Evolutionary conservation across 306 rosid species (phyloP).

Genomic region (Dalbergia cochinchinensis): DNA sequence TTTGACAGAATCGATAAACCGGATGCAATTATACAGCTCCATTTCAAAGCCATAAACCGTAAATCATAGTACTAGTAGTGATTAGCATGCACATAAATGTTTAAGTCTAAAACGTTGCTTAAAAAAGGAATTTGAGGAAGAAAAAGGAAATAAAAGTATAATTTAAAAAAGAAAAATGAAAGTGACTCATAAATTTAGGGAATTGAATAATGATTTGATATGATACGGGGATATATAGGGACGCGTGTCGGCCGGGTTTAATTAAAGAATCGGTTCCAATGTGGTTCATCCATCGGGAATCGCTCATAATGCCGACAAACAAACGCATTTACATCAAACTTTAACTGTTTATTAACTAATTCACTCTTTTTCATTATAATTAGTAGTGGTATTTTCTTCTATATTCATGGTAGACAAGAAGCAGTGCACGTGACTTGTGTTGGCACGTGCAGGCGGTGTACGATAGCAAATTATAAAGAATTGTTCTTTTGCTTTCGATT

Average conservation of each 20-base stretch:
- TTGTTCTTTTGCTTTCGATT: not conserved
- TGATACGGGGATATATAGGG: constrained; percentile 31
- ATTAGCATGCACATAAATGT: not conserved
- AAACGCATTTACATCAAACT: constrained; percentile 25
- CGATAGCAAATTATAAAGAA: not conserved
- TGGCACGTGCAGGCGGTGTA: not conserved
- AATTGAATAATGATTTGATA: not conserved
- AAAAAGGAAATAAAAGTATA: not conserved
- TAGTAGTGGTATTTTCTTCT: not conserved
- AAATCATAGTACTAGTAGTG: no score
- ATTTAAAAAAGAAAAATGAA: not conserved
- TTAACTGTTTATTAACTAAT: constrained; percentile 41
- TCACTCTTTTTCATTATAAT: constrained; percentile 23
- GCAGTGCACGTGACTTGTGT: constrained; percentile 32
- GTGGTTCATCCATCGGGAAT: constrained; percentile 8
- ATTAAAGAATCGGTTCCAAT: constrained; percentile 31
- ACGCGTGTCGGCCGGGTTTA: constrained; percentile 58
- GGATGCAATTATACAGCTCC: no score
- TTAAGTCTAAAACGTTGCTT: no score
- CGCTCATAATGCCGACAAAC: constrained; percentile 36
- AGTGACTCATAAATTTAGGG: constrained; percentile 14
- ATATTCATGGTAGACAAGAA: constrained; percentile 4
- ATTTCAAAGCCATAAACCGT: no score
- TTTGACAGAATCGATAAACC: no score
- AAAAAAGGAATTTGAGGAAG: not conserved